A percentile compares a stretch with the other conserved stretches of the same genome.
Evolutionary conservation across 139 green algal genomes (phyloP).

Genomic region (Deuterostichococcus epilithicus): DNA sequence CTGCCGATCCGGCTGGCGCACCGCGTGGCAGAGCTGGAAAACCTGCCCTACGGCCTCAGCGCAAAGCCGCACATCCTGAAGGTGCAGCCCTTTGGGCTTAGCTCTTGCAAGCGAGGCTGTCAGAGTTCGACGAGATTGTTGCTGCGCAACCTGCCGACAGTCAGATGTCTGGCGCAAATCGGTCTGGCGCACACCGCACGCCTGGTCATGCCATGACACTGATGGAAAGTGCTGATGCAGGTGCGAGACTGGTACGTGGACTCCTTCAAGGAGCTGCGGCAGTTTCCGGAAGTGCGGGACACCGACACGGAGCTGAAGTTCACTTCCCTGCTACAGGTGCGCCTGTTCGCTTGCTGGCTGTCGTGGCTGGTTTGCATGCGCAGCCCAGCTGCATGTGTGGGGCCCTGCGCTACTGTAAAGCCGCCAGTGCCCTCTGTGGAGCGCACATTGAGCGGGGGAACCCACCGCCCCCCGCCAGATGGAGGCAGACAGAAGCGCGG

Average conservation of each 20-base stretch:
- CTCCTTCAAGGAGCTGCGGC: conserved; percentile 89
- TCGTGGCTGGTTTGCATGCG: neutral
- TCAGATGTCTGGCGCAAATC: neutral
- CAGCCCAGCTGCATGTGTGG: neutral
- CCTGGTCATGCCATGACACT: neutral
- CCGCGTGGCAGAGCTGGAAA: conserved; percentile 94
- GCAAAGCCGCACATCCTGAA: conserved; percentile 84
- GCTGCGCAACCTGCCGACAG: neutral
- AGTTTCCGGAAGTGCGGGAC: conserved; percentile 66
- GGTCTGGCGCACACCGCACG: too few relatives aligned
- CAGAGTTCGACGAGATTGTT: too few relatives aligned
- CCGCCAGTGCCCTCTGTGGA: too few relatives aligned
- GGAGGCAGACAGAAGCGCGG: too few relatives aligned
- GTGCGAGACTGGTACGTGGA: conserved; percentile 99
- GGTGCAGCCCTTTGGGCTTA: conserved; percentile 39
- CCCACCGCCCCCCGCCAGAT: too few relatives aligned
- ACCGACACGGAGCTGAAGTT: conserved; percentile 82
- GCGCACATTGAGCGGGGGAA: too few relatives aligned
- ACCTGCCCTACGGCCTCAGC: conserved; percentile 92
- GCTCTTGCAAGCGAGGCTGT: neutral
- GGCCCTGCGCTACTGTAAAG: neutral
- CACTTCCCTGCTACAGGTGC: conserved; percentile 72
- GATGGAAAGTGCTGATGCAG: conserved; percentile 31
- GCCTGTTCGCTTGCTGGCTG: neutral
- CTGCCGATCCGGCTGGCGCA: conserved; percentile 93